Base-by-base conservation (phyloP, 352 stramenopile species). In the Phytophthora nicotianae region DNA sequence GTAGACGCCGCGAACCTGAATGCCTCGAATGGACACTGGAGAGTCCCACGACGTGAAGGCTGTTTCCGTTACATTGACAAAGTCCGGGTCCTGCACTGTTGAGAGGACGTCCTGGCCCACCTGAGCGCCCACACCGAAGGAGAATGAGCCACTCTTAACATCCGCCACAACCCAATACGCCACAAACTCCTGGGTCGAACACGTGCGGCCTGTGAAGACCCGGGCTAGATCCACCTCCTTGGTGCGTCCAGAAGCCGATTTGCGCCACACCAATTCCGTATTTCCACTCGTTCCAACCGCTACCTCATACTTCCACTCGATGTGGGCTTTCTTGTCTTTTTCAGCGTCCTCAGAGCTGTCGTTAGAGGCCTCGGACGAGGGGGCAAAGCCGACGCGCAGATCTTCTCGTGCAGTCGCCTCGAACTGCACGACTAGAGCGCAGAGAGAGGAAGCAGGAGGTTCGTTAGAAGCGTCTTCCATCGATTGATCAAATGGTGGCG, bases 31-130 rank as follows among this genome's bases (percentile, higher is more conserved):
- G 4, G 65, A 82, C 42, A 76, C 81, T 5, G 74, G 65, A 6
- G 78, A 73, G 52, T 91, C 71, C 81, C 86, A 92, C 5, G 80
- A 88, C 50, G 86, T 88, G 45, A 93, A 77, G 2, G 79, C 75
- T 10, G 83, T 58, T 6, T 83, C 70, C 3, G 78, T 68, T 23
- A 93, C 74, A 0, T 9, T 21, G 10, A 77, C 32, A 33, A 83
- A 72, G 4, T 67, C 58, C 11, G 58, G 32, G 47, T 93, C 82
- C 10, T 76, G 57, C 26, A 58, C 74, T 49, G 77, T 84, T 32
- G 81, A 63, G 23, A 93, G 64, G 7, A 83, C 71, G 50, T 93
- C 82, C 33, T 77, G 65, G 6, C 81, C 86, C 37, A 93, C 70
- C 6, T 74, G 42, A 26, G 35, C 19, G 29, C 86, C 86, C 7